Evolutionary conservation across 192 early-diverging fungal genomes (phyloP), one percentile per base, ranked within the genome.

Genomic region (Podila horticola): DNA sequence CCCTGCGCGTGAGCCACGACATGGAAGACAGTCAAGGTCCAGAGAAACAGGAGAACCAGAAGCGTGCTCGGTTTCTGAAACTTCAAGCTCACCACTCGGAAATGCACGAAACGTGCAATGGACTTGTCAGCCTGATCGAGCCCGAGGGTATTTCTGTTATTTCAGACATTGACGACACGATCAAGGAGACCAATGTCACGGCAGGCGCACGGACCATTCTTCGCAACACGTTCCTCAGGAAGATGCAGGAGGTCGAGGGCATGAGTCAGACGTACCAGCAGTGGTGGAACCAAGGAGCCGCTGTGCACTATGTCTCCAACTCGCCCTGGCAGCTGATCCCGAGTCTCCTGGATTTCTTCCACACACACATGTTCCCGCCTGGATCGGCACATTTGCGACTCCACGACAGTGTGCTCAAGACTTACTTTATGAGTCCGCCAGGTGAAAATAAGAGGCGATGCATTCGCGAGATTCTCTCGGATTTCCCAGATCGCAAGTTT

Each of bases 101-200:
- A 19, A 73, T 79, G 31, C 66, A 68, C 29, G 69, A 70, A 13
- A 83, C 88, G 24, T 63, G 74, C 30, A 65, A 75, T 36, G 86
- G 88, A 7, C 73, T 86, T 3, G 86, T 92, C 17, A 89, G 92
- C 61, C 67, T 96, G 2, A 87, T 96, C 67, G 86, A 89, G 17
- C 89, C 91, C 26, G 72, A 82, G 11, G 97, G 97, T 5, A 76
- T 93, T 22, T 96, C 96, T 0, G 74, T 98, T 8, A 95, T 98
- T 59, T 93, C 93, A 58, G 94, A 94, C 66, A 93, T 98, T 50
- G 97, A 98, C 76, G 97, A 98, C 71, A 98, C 97, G 8, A 98
- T 98, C 85, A 97, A 97, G 82, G 88, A 93, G 17, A 95, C 96
- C 4, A 88, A 93, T 51, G 93, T 98, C 38, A 88, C 90, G 0